Base-by-base conservation (phyloP, 495 filamentous ascomycete species). In the Xylona heveae region DNA sequence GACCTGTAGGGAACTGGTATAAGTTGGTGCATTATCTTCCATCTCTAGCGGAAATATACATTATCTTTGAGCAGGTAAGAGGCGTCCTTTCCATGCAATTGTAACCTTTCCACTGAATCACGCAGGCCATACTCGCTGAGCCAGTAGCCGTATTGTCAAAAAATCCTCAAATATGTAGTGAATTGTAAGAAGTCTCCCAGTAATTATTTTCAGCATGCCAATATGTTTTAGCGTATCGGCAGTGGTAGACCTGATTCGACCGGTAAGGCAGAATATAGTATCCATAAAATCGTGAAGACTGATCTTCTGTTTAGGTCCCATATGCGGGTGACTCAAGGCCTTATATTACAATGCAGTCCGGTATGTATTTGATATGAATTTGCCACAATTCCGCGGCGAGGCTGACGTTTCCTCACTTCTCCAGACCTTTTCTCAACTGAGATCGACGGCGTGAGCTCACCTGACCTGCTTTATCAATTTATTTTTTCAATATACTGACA, bases 281-380 rank as follows among this genome's bases (percentile, higher is more conserved):
- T 6, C 5, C 7, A 29, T 29, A 13, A 5, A 7, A 5, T 5
- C 12, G 27, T 6, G 5, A 13, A 16, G 12, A 13, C 13, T 13
- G 12, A 6, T n/a, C 5, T 13, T 5, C 12, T 13, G 5, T 5
- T 7, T 13, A 29, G 27, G 27, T 49, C 13, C 48, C 48, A 6
- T 52, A 49, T 29, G 46, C 46, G 17, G 48, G 46, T 17, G 38
- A 38, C 1, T 31, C 36, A 16, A 37, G 37, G 31, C 48, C 48
- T 14, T 52, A 50, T 28, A 37, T 48, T 34, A 52, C 42, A 8
- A 52, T 52, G 48, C 48, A 52, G 33, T 45, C 44, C 5, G 48
- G 27, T 29, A 29, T 5, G 23, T n/a, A 51, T 3, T 49, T 49
- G 44, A 13, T 42, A 42, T 5, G 38, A 42, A 3, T 38, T 41